Percentiles rank a stretch among this genome's conserved stretches.
Conservation (phyloP, 2,329 filamentous ascomycete species). For the Mariannaea sp. region DNA sequence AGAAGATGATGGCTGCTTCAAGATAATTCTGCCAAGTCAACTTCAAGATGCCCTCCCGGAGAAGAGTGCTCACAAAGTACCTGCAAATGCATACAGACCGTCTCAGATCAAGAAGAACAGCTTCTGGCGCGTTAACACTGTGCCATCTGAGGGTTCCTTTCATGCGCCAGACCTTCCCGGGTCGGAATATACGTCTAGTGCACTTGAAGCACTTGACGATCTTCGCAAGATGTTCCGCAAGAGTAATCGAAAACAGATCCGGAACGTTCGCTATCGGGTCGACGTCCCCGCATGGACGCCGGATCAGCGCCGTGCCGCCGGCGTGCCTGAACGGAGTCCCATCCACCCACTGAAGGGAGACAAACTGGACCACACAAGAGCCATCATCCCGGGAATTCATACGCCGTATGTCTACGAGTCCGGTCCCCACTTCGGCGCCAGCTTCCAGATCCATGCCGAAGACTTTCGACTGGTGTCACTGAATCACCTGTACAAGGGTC, state of each 20-base stretch:
- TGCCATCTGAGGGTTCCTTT: conserved; percentile 42
- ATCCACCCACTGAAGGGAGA: conserved; percentile 47
- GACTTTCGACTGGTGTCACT: conserved; percentile 47
- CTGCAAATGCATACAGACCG: conserved; percentile 45
- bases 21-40: conserved; percentile 42
- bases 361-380: conserved; percentile 44
- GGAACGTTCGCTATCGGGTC: conserved; percentile 45
- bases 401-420: conserved; percentile 50
- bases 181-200: conserved; percentile 32
- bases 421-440: conserved; percentile 45
- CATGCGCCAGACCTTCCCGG: conserved; percentile 31
- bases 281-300: conserved; percentile 47
- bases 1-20: conserved; percentile 46
- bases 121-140: conserved; percentile 46
- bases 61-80: conserved; percentile 36
- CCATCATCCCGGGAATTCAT: conserved; percentile 47
- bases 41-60: conserved; percentile 41
- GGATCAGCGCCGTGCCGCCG: conserved; percentile 42
- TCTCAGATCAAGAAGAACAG: conserved; percentile 43
- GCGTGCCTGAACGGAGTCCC: conserved; percentile 44
- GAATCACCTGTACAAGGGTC: conserved; percentile 47
- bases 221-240: conserved; percentile 45
- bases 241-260: conserved; percentile 44
- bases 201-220: conserved; percentile 39
- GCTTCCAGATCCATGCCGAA: conserved; percentile 48